Evolutionary conservation across 2,329 filamentous ascomycete genomes (phyloP), one percentile per base, ranked within the genome.

Genomic region (Neofusicoccum sp.): DNA sequence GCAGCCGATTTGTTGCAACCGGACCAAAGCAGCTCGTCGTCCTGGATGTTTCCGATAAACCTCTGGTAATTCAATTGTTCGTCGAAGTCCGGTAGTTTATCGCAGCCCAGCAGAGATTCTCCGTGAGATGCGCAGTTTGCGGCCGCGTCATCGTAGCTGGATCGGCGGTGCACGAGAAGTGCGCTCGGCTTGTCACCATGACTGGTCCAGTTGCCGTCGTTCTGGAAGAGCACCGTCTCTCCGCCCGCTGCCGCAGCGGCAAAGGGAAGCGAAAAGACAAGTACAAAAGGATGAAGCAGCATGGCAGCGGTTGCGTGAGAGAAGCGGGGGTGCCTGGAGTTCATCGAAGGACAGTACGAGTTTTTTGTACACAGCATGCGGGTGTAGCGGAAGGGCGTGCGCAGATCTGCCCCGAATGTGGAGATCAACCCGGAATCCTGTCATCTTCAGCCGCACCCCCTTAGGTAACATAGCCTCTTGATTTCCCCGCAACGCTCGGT

Each of bases 171-270:
- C 16, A 45, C n/a, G 2, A 56, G n/a, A 9, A 56, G 54, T 0
- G 54, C 54, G 29, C 54, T 56, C 8, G 39, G 54, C 16, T 39
- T 56, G 0, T 56, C 54, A 14, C 39, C 54, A 56, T 56, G 54
- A 28, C 54, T 56, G 39, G 54, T 56, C 54, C 54, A 56, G 14
- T 56, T 56, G 54, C 54, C 54, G 22, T 56, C 39, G 28, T 56
- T 56, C 12, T 56, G 54, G 54, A 56, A 56, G 22, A 56, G 54
- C 28, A 56, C 39, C 7, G 54, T 31, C 28, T 34, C 54, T 12
- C 29, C 54, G 9, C 29, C 22, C 6, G 54, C 33, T 3, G 31
- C 29, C 14, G 39, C 39, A 4, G 34, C 22, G 8, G 31, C 36
- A 28, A 9, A n/a, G 16, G 54, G 39, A 6, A 56, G 8, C 8